Percentiles rank a stretch among this genome's conserved stretches.
Evolutionary conservation across 768 basidiomycete species (phyloP).

Genomic region (Leccinum disarticulatum): DNA sequence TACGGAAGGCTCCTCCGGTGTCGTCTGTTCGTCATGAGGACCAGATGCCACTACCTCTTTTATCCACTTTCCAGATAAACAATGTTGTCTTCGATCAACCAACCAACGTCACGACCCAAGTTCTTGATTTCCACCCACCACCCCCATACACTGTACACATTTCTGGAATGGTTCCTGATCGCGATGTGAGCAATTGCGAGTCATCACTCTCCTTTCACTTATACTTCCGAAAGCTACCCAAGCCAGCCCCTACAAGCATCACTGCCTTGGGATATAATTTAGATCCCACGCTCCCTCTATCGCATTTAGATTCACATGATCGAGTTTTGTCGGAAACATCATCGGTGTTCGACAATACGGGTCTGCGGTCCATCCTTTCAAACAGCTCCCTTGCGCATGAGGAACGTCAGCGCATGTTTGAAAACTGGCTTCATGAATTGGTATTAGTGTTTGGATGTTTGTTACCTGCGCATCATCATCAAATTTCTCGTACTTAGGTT

Average conservation of each 20-base stretch:
- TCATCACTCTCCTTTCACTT: background rate
- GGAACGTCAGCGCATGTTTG: too few species aligned
- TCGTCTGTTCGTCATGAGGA: too few species aligned
- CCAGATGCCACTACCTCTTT: too few species aligned
- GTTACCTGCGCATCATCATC: too few species aligned
- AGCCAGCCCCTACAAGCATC: background rate
- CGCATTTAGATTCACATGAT: background rate
- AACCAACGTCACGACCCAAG: too few species aligned
- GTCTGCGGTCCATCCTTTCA: background rate
- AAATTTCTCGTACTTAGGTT: too few species aligned
- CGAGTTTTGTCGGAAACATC: background rate
- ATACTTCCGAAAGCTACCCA: background rate
- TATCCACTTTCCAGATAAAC: too few species aligned
- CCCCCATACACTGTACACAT: background rate
- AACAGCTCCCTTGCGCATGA: too few species aligned
- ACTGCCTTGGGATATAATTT: background rate
- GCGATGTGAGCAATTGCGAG: background rate
- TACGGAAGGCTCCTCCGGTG: too few species aligned
- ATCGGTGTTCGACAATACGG: background rate
- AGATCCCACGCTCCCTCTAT: background rate
- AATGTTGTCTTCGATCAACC: too few species aligned
- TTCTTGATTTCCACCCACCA: background rate
- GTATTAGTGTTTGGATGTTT: too few species aligned
- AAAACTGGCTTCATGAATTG: too few species aligned
- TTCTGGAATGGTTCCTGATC: background rate